A percentile compares a stretch with the other conserved stretches of the same genome.
phyloP scores from a whole-genome alignment of 768 basidiomycete species.

The Multifurca ochricompacta region DNA sequence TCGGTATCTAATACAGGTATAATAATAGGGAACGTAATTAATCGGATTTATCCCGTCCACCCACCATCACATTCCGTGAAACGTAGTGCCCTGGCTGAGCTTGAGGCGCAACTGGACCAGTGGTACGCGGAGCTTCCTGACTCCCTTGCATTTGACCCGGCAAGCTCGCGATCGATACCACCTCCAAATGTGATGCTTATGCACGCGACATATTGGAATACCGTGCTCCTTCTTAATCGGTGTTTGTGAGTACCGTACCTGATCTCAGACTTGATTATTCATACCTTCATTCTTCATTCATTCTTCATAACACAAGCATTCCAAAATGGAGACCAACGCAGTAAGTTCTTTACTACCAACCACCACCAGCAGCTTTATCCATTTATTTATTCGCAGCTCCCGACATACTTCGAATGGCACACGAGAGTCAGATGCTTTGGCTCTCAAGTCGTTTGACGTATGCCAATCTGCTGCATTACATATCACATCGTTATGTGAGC shows the following conservation, averaged over 20 bases:
- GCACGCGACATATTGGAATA: slow-evolving; percentile 70
- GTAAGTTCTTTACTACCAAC: slow-evolving; percentile 33
- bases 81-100: slow-evolving; percentile 40
- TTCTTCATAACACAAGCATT: slow-evolving; percentile 54
- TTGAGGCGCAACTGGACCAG: slow-evolving; percentile 64
- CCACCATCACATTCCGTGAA: slow-evolving; percentile 38
- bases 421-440: slow-evolving; percentile 34
- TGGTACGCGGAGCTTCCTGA: slow-evolving; percentile 69
- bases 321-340: slow-evolving; percentile 53
- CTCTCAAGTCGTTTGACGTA: slow-evolving; percentile 64
- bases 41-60: slow-evolving; percentile 63
- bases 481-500: slow-evolving; percentile 55
- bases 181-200: slow-evolving; percentile 60
- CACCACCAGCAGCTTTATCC: not conserved
- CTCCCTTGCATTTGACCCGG: slow-evolving; percentile 49
- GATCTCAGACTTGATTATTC: too few species aligned
- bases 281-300: too few species aligned
- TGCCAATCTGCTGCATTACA: slow-evolving; percentile 69
- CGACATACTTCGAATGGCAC: slow-evolving; percentile 5
- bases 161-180: slow-evolving; percentile 44
- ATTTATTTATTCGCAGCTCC: not conserved
- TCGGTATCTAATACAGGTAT: slow-evolving; percentile 39
- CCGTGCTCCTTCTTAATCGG: slow-evolving; percentile 65
- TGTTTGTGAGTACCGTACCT: slow-evolving; percentile 67
- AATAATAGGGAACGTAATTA: slow-evolving; percentile 60